phyloP scores from a whole-genome alignment of 345 rosid species.

The Acer yangbiense region DNA sequence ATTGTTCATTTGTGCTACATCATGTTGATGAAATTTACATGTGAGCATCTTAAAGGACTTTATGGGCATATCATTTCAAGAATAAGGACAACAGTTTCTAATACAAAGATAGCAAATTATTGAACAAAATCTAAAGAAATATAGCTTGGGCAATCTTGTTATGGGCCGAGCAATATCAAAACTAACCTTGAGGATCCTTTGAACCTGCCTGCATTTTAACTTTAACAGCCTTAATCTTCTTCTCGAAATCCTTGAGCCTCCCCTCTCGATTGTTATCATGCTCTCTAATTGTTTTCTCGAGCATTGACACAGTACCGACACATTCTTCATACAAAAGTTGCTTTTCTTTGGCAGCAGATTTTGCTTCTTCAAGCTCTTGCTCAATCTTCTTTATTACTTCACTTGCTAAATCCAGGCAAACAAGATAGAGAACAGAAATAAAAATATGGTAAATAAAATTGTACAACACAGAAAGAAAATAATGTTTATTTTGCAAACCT shows the following conservation, averaged over 20 bases:
- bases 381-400: slow-evolving; percentile 84
- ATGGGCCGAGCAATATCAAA: slow-evolving; percentile 7
- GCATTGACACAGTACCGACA: slow-evolving; percentile 53
- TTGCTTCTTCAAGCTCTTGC: slow-evolving; percentile 77
- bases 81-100: not conserved
- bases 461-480: slow-evolving; percentile 6
- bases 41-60: not conserved
- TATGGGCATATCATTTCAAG: not conserved
- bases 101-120: slow-evolving; percentile 10
- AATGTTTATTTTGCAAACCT: too few relatives aligned
- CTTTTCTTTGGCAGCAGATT: slow-evolving; percentile 63
- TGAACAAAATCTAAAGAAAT: not conserved
- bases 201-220: slow-evolving; percentile 69
- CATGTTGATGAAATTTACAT: not conserved
- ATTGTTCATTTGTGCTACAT: not conserved
- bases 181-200: slow-evolving; percentile 78
- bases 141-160: slow-evolving; percentile 6
- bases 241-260: slow-evolving; percentile 81
- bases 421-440: slow-evolving; percentile 14
- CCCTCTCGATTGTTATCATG: slow-evolving; percentile 79
- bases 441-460: slow-evolving; percentile 14
- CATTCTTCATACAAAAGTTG: slow-evolving; percentile 55
- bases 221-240: slow-evolving; percentile 65
- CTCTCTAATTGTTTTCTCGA: slow-evolving; percentile 79
- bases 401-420: slow-evolving; percentile 48